Evolutionary conservation across 495 filamentous ascomycete genomes (phyloP).

Genomic region (Hypomontagnella submonticulosa): DNA sequence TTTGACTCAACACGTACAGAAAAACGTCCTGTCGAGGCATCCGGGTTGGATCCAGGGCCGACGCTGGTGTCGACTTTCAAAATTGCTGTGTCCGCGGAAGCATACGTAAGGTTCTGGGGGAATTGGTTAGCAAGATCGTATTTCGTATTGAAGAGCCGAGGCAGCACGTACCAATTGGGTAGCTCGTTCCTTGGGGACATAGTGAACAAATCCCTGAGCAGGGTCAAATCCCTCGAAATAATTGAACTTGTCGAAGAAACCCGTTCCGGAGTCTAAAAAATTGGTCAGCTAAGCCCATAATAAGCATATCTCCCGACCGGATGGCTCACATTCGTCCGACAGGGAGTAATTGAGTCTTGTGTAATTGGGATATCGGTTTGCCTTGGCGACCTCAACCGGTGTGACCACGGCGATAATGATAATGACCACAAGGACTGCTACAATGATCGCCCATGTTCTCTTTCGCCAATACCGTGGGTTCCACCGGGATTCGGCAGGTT

Average conservation of each 20-base stretch:
- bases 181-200: conserved; percentile 47
- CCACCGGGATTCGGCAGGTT: conserved; percentile 51
- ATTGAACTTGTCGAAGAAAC: conserved; percentile 69
- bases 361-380: conserved; percentile 55
- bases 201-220: conserved; percentile 57
- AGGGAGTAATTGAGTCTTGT: conserved; percentile 51
- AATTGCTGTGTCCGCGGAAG: conserved; percentile 56
- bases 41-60: conserved; percentile 44
- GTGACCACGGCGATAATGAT: conserved; percentile 58
- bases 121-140: conserved; percentile 49
- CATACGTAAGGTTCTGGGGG: conserved; percentile 65
- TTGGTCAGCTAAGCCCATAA: conserved; percentile 16
- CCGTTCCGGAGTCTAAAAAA: conserved; percentile 51
- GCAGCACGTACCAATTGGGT: conserved; percentile 42
- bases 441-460: conserved; percentile 56
- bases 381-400: conserved; percentile 66
- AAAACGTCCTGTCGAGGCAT: conserved; percentile 60
- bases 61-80: conserved; percentile 59
- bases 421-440: conserved; percentile 52
- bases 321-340: conserved; percentile 50
- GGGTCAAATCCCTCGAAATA: conserved; percentile 51
- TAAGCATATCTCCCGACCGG: not conserved
- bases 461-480: conserved; percentile 63
- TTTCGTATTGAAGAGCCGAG: conserved; percentile 53
- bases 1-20: conserved; percentile 67